Evolutionary conservation across 1,284 basidiomycete species (phyloP).

Genomic region (Puccinia hordei): DNA sequence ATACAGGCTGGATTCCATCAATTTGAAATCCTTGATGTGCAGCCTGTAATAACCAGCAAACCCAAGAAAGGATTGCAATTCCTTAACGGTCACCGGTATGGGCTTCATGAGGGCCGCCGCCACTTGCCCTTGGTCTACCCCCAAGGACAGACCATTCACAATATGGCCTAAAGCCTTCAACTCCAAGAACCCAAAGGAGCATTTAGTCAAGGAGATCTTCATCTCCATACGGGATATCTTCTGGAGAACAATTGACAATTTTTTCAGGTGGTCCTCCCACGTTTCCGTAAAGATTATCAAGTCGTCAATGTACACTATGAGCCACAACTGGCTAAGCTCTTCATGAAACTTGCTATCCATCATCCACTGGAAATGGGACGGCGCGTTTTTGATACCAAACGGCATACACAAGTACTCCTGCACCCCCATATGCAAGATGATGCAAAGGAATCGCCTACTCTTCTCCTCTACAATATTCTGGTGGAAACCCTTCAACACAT

Average conservation of each 20-base stretch:
- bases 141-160: neutral
- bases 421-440: neutral
- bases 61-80: neutral
- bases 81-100: neutral
- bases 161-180: constrained; percentile 21
- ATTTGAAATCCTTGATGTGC: neutral
- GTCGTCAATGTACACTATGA: neutral
- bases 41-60: constrained; percentile 11
- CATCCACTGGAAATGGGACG: constrained; percentile 7
- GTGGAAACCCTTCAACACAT: constrained; percentile 29
- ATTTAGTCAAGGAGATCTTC: neutral
- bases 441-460: neutral
- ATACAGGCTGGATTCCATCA: too few relatives aligned
- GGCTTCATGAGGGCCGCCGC: neutral
- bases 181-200: neutral
- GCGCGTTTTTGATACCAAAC: constrained; percentile 9
- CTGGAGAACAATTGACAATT: neutral
- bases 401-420: constrained; percentile 10
- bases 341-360: neutral
- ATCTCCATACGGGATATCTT: neutral
- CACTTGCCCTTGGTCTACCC: neutral
- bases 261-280: neutral
- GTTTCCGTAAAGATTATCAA: neutral
- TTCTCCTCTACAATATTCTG: neutral
- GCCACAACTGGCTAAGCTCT: neutral